These are phyloP conservation scores for Lasiodiplodia theobromae DNA, from an alignment of 2,329 filamentous ascomycete species.

Conservation along the genomic window DNA sequence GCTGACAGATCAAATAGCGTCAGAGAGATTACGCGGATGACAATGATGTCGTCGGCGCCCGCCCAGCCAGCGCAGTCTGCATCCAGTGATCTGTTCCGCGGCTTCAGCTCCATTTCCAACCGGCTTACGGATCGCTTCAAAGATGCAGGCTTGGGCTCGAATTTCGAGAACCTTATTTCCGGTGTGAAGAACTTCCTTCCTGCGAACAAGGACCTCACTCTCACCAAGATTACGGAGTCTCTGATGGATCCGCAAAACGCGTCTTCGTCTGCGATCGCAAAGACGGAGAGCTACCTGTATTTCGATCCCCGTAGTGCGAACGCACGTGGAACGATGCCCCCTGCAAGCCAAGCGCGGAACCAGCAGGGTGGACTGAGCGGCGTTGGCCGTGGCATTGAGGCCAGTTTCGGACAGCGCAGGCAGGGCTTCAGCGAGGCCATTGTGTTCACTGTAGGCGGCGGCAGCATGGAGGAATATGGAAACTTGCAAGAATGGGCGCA, in stretches of 20 bases:
- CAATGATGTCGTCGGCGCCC: conserved; percentile 89
- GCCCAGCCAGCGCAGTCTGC: conserved; percentile 67
- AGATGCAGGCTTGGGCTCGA: conserved; percentile 83
- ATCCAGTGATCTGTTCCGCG: conserved; percentile 84
- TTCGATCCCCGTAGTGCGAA: conserved; percentile 95
- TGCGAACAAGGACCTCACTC: conserved; percentile 89
- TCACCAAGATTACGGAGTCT: conserved; percentile 97
- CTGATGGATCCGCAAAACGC: conserved; percentile 96
- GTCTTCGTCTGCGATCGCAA: conserved; percentile 89
- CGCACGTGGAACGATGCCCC: conserved; percentile 88
- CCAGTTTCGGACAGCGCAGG: conserved; percentile 87
- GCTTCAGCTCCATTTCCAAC: conserved; percentile 89
- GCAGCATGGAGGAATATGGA: conserved; percentile 98
- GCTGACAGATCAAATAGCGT: conserved; percentile 61
- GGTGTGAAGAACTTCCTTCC: conserved; percentile 99
- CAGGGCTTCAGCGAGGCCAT: conserved; percentile 91
- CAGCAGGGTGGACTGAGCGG: conserved; percentile 51
- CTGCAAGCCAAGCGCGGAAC: conserved; percentile 66
- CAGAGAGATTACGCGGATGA: conserved; percentile 95
- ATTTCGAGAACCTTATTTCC: conserved; percentile 92
- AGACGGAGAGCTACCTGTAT: conserved; percentile 96
- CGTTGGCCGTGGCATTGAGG: conserved; percentile 68
- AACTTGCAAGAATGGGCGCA: conserved; percentile 96
- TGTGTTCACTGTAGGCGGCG: conserved; percentile 91
- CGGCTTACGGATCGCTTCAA: conserved; percentile 94